A percentile compares a stretch with the other conserved stretches of the same genome.
phyloP scores from a whole-genome alignment of 805 yeast genomes.

The Lipomyces spencermartinsiae region DNA sequence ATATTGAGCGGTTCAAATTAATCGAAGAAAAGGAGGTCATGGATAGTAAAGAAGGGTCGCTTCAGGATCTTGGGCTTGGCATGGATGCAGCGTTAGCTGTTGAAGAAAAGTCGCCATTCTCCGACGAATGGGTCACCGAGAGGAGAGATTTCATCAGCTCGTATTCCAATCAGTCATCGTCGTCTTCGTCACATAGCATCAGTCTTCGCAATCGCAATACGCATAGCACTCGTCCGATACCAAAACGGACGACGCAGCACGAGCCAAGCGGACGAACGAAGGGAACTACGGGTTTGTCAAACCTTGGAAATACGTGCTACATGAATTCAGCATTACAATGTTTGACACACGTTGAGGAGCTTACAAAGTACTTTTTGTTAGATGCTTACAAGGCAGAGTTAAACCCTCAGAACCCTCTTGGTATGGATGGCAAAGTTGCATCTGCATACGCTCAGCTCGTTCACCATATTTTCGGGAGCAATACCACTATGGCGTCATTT shows the following conservation, averaged over 20 bases:
- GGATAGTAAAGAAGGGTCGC: conserved; percentile 4
- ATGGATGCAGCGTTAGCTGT: conserved; percentile 23
- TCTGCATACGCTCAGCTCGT: conserved; percentile 71
- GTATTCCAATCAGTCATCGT: background rate
- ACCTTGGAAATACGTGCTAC: conserved; percentile 89
- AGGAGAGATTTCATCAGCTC: conserved; percentile 8
- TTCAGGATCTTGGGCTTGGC: conserved; percentile 24
- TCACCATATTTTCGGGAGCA: conserved; percentile 57
- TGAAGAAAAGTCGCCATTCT: conserved; percentile 16
- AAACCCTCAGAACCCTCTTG: conserved; percentile 80
- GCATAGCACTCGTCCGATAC: conserved; percentile 8
- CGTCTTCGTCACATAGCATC: background rate
- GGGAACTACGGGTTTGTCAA: conserved; percentile 69
- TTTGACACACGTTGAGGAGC: conserved; percentile 81
- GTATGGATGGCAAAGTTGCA: conserved; percentile 84
- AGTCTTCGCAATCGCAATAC: conserved; percentile 6
- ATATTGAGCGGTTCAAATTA: conserved; percentile 13
- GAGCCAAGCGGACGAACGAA: conserved; percentile 15
- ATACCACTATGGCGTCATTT: conserved; percentile 34
- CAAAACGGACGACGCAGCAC: conserved; percentile 9
- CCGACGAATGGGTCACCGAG: conserved; percentile 30
- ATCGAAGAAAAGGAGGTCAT: conserved; percentile 22
- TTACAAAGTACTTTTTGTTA: conserved; percentile 74
- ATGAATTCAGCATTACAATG: conserved; percentile 96
- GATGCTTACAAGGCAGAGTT: conserved; percentile 68